A percentile compares a stretch with the other conserved stretches of the same genome.
These are phyloP conservation scores for Coriaria nepalensis DNA, from an alignment of 306 rosid genomes.

Conservation along the genomic window DNA sequence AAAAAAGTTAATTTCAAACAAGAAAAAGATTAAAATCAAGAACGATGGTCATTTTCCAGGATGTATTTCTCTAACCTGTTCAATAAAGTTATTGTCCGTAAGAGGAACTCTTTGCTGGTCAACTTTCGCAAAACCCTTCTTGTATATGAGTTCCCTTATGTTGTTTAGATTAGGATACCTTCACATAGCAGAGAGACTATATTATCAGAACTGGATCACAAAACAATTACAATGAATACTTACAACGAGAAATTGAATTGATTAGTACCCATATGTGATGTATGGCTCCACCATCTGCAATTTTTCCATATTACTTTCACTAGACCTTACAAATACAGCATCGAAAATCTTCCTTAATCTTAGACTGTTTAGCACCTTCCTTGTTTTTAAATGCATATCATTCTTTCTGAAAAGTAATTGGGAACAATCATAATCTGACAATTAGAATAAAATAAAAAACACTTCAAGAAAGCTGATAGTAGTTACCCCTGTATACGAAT, in stretches of 20 bases:
- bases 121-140: conserved; percentile 53
- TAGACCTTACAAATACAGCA: conserved; percentile 63
- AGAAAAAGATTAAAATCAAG: neutral
- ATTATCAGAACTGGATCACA: conserved; percentile 5
- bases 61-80: conserved; percentile 40
- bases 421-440: conserved; percentile 1
- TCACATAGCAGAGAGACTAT: conserved; percentile 4
- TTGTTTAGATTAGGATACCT: conserved; percentile 77
- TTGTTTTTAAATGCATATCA: conserved; percentile 72
- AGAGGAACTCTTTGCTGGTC: conserved; percentile 65
- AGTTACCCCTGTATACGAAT: conserved; percentile 69
- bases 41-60: neutral
- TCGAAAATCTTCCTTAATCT: conserved; percentile 47
- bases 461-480: conserved; percentile 2
- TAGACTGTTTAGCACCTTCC: conserved; percentile 42
- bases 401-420: conserved; percentile 33
- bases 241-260: neutral
- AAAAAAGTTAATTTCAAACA: neutral
- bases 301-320: conserved; percentile 38
- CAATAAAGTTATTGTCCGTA: conserved; percentile 70
- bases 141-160: conserved; percentile 59
- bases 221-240: neutral
- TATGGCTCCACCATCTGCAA: conserved; percentile 71
- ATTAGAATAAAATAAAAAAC: neutral
- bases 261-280: conserved; percentile 74